These are phyloP conservation scores for Scheffersomyces insectosa DNA, from an alignment of 1,139 yeast genomes.

Conservation along the genomic window DNA sequence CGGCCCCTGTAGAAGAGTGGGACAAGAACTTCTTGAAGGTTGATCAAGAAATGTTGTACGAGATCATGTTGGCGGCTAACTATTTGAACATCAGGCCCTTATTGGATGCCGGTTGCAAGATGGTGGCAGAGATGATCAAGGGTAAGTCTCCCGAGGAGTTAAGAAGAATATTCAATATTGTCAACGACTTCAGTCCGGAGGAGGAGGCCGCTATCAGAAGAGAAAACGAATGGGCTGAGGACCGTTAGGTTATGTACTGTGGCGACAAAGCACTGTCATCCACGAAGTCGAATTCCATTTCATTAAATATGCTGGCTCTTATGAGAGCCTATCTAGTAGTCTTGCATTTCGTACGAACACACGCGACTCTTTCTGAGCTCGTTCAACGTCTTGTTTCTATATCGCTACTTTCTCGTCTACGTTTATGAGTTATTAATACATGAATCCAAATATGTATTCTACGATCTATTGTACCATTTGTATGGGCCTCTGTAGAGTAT, in stretches of 20 bases:
- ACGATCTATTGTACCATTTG: too few species aligned
- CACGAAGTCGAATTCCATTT: too few species aligned
- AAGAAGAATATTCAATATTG: slow-evolving; percentile 92
- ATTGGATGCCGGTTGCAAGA: slow-evolving; percentile 93
- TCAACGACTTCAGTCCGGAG: slow-evolving; percentile 95
- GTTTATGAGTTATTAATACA: too few species aligned
- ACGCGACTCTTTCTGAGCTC: too few species aligned
- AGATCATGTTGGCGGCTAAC: slow-evolving; percentile 93
- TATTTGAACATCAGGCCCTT: slow-evolving; percentile 91
- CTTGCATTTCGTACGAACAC: too few species aligned
- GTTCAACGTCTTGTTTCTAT: too few species aligned
- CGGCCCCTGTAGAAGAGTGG: slow-evolving; percentile 92
- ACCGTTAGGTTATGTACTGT: slow-evolving; percentile 51
- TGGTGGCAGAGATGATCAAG: slow-evolving; percentile 97
- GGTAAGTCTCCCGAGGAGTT: slow-evolving; percentile 96
- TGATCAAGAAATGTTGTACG: slow-evolving; percentile 98
- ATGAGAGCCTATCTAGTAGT: too few species aligned
- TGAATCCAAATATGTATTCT: too few species aligned
- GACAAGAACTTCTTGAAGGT: slow-evolving; percentile 93
- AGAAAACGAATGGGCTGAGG: slow-evolving; percentile 99
- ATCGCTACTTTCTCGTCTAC: too few species aligned
- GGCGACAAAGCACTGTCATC: too few species aligned
- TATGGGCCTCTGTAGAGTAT: too few species aligned
- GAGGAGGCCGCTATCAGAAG: slow-evolving; percentile 97
- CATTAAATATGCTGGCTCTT: too few species aligned